phyloP scores from a whole-genome alignment of 2,329 filamentous ascomycete species.

The Macrophomina phaseolina region DNA sequence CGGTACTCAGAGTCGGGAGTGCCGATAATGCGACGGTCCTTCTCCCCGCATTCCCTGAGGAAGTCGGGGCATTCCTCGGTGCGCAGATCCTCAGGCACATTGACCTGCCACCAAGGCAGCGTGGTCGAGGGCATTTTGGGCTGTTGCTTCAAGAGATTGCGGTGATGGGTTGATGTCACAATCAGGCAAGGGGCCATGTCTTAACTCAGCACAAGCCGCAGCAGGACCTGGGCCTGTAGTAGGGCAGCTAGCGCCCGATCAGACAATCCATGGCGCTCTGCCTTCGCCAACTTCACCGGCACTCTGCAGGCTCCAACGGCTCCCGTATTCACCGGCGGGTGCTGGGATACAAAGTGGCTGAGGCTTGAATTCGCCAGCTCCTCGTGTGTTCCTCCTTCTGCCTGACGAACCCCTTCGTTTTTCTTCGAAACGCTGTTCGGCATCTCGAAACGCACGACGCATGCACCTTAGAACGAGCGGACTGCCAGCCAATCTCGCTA shows the following conservation, averaged over 20 bases:
- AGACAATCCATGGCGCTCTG: neutral
- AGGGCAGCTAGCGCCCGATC: slow-evolving; percentile 15
- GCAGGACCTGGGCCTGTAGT: neutral
- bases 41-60: slow-evolving; percentile 66
- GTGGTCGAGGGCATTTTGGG: slow-evolving; percentile 20
- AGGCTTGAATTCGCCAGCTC: neutral
- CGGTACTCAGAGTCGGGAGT: slow-evolving; percentile 72
- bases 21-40: slow-evolving; percentile 72
- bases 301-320: slow-evolving; percentile 7
- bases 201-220: slow-evolving; percentile 18
- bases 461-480: slow-evolving; percentile 6
- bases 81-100: slow-evolving; percentile 68
- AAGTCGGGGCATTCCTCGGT: slow-evolving; percentile 73
- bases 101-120: slow-evolving; percentile 81
- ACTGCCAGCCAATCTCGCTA: slow-evolving; percentile 9
- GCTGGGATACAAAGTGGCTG: slow-evolving; percentile 1
- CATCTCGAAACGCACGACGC: slow-evolving; percentile 9
- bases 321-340: neutral
- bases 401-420: neutral
- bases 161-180: slow-evolving; percentile 28
- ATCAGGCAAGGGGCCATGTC: slow-evolving; percentile 14
- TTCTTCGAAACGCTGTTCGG: slow-evolving; percentile 9
- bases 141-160: slow-evolving; percentile 4
- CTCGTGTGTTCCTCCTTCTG: neutral
- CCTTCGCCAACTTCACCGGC: neutral